These are phyloP conservation scores for Claviceps sp. DNA, from an alignment of 2,329 filamentous ascomycete species.

Conservation along the genomic window DNA sequence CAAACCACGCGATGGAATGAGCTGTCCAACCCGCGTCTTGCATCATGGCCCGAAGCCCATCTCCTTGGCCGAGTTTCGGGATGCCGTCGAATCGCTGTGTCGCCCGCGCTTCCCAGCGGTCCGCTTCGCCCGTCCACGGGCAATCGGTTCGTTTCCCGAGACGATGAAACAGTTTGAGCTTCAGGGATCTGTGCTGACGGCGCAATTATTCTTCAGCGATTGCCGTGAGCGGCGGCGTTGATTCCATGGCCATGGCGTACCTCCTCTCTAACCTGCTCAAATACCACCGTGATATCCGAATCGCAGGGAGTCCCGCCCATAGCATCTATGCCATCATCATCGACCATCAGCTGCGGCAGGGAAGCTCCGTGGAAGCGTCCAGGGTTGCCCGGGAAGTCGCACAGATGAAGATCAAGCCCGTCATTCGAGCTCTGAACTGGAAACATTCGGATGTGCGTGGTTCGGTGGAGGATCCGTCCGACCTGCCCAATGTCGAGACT, in stretches of 20 bases:
- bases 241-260: constrained; percentile 90
- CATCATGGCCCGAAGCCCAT: constrained; percentile 26
- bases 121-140: constrained; percentile 20
- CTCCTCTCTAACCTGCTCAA: constrained; percentile 44
- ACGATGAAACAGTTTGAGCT: neutral
- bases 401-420: constrained; percentile 22
- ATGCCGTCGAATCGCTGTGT: constrained; percentile 37
- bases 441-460: constrained; percentile 12
- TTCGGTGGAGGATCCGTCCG: constrained; percentile 17
- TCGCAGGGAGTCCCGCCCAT: constrained; percentile 32
- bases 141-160: constrained; percentile 26
- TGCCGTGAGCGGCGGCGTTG: constrained; percentile 82
- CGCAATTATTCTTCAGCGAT: constrained; percentile 35
- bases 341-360: constrained; percentile 43
- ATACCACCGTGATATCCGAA: constrained; percentile 18
- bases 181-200: neutral
- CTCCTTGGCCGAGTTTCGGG: constrained; percentile 23
- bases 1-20: constrained; percentile 20
- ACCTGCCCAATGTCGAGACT: constrained; percentile 58
- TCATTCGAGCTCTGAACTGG: constrained; percentile 32
- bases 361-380: constrained; percentile 38
- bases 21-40: constrained; percentile 18
- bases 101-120: constrained; percentile 34
- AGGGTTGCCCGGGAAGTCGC: constrained; percentile 28
- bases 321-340: constrained; percentile 36